These are phyloP conservation scores for Hypoxylon crocopeplum DNA, from an alignment of 495 filamentous ascomycete genomes.

Conservation along the genomic window DNA sequence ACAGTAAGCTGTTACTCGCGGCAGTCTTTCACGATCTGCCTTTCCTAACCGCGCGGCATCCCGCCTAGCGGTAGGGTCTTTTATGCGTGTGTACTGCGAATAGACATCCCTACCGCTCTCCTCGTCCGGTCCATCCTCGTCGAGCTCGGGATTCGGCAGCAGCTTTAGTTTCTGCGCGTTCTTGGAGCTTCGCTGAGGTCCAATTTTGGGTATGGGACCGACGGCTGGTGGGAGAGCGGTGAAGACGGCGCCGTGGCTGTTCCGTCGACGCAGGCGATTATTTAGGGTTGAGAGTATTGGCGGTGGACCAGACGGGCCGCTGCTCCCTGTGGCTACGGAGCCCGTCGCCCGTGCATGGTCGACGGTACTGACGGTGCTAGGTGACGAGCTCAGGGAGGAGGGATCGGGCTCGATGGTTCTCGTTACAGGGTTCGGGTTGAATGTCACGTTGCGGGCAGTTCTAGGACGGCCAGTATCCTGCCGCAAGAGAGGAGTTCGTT, in stretches of 20 bases:
- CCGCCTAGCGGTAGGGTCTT: constrained; percentile 89
- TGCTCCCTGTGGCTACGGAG: constrained; percentile 20
- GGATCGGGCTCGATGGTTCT: constrained; percentile 58
- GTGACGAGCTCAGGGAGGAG: constrained; percentile 35
- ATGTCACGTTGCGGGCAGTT: constrained; percentile 54
- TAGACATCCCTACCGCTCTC: constrained; percentile 96
- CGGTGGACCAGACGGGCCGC: constrained; percentile 40
- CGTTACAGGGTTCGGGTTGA: constrained; percentile 56
- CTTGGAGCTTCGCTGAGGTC: constrained; percentile 92
- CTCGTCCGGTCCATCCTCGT: constrained; percentile 77
- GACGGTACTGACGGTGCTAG: constrained; percentile 18
- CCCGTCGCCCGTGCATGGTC: constrained; percentile 29
- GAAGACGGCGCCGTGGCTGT: constrained; percentile 72
- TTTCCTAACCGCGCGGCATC: constrained; percentile 94
- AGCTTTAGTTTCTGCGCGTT: constrained; percentile 96
- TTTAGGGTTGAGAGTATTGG: constrained; percentile 84
- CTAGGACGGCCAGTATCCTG: constrained; percentile 44
- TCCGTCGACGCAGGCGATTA: constrained; percentile 82
- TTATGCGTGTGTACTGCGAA: constrained; percentile 90
- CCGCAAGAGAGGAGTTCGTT: constrained; percentile 49
- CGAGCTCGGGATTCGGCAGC: constrained; percentile 84
- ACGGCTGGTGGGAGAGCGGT: constrained; percentile 56
- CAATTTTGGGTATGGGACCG: constrained; percentile 72
- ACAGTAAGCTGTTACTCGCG: constrained; percentile 94
- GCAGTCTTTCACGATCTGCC: constrained; percentile 84